phyloP scores from a whole-genome alignment of 371 early-diverging fungal species.

The Phascolomyces articulosus region DNA sequence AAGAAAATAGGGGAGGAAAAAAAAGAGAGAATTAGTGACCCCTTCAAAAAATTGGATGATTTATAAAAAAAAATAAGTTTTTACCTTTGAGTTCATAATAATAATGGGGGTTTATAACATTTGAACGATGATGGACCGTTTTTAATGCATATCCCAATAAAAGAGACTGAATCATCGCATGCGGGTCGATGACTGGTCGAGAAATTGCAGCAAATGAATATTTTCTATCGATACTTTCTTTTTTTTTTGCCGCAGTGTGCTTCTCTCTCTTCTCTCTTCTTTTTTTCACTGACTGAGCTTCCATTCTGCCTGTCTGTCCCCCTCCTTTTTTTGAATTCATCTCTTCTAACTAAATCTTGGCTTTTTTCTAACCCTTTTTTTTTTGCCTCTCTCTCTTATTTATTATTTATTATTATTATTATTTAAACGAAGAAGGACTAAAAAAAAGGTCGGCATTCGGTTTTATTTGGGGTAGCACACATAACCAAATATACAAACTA shows the following conservation, averaged over 20 bases:
- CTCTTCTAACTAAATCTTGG: neutral
- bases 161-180: conserved; percentile 10
- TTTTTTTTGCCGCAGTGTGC: neutral
- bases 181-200: conserved; percentile 17
- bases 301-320: too few species aligned
- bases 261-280: neutral
- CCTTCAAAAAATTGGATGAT: too few species aligned
- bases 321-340: too few species aligned
- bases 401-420: too few species aligned
- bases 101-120: neutral
- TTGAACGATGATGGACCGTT: neutral
- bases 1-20: neutral
- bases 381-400: neutral
- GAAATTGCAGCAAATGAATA: conserved; percentile 9
- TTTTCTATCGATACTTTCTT: neutral
- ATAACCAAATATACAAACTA: too few species aligned
- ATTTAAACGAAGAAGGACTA: neutral
- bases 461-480: conserved; percentile 1
- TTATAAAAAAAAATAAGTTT: too few species aligned
- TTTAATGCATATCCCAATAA: conserved; percentile 10
- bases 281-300: neutral
- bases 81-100: neutral
- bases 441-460: neutral
- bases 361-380: neutral
- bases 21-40: neutral